Base-by-base conservation (phyloP, 2,329 filamentous ascomycete genomes). In the Blastomyces silverae region DNA sequence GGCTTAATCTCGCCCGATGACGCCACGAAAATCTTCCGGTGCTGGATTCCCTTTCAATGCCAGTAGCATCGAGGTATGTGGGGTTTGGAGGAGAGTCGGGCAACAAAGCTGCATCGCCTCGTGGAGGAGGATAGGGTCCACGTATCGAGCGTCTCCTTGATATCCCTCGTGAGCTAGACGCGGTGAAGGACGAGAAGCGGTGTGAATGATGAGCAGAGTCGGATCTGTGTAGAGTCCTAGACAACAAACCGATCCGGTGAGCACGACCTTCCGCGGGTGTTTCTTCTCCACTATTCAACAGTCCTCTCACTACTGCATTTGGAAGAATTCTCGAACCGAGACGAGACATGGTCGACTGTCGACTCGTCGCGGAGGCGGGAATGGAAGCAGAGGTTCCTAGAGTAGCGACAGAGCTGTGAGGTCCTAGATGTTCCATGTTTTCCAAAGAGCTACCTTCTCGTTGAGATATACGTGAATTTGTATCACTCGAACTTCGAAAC, bases 251-350 rank as follows among this genome's bases (percentile, higher is more conserved):
- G 67, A 77, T 74, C 39, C 79, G 76, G 69, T 79, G 75, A 46
- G 79, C 78, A 62, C 75, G 76, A 6, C 78, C 79, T 68, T 81
- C 79, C 20, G 75, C 78, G 1, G 74, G 73, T 8, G 79, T 79
- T 67, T 80, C 79, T 66, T 80, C 78, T 66, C 79, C 76, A 64
- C 79, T 80, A 65, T 71, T 79, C 10, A 80, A 71, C 39, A 80
- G 71, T 4, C 76, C 77, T 64, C 79, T 75, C 34, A 77, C 77
- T 20, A 79, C 77, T 15, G 77, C 77, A 64, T 80, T 79, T 46
- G 80, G 79, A n/a, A 81, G 68, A 37, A 82, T 74, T 66, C 79
- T 75, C 25, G 80, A 80, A 17, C 79, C 79, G 55, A 82, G 70
- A 50, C 80, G 73, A 62, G 79, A 81, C 76, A 82, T 79, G 17